Evolutionary conservation across 352 stramenopile genomes (phyloP).

Genomic region (Phytophthora pistaciae): DNA sequence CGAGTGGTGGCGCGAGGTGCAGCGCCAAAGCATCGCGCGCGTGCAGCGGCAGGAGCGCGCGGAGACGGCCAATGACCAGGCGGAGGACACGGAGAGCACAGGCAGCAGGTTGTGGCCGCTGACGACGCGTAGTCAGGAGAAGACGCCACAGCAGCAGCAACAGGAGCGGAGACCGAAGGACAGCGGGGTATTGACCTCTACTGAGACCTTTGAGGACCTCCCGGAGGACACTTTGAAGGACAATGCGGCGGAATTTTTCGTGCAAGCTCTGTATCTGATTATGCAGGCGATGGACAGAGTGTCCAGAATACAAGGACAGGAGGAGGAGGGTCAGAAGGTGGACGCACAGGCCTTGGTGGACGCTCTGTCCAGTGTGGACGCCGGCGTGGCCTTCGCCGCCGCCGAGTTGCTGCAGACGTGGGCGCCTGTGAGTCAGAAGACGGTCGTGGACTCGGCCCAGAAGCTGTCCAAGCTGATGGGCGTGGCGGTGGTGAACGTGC

Average conservation of each 20-base stretch:
- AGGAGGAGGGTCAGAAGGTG: not conserved
- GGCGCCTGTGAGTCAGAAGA: slow-evolving; percentile 30
- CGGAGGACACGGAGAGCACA: not conserved
- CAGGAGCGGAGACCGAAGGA: not conserved
- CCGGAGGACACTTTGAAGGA: slow-evolving; percentile 9
- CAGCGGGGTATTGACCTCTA: not conserved
- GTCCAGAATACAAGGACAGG: slow-evolving; percentile 15
- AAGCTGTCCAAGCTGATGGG: slow-evolving; percentile 27
- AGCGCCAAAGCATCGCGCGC: slow-evolving; percentile 35
- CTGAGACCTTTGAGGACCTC: slow-evolving; percentile 30
- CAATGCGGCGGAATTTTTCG: slow-evolving; percentile 14
- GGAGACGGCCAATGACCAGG: not conserved
- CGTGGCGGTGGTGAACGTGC: slow-evolving; percentile 44
- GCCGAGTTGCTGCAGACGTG: slow-evolving; percentile 43
- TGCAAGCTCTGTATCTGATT: slow-evolving; percentile 33
- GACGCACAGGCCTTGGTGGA: slow-evolving; percentile 5
- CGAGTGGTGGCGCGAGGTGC: slow-evolving; percentile 58
- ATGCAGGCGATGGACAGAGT: slow-evolving; percentile 28
- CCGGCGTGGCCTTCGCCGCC: slow-evolving; percentile 36
- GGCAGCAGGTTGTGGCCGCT: slow-evolving; percentile 24
- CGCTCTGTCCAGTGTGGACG: slow-evolving; percentile 31
- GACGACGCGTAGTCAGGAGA: slow-evolving; percentile 11
- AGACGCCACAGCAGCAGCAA: not conserved
- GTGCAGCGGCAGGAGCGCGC: slow-evolving; percentile 15
- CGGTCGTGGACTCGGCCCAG: slow-evolving; percentile 8